Conservation (phyloP, 306 rosid genomes). For the Glycine latifolia region DNA sequence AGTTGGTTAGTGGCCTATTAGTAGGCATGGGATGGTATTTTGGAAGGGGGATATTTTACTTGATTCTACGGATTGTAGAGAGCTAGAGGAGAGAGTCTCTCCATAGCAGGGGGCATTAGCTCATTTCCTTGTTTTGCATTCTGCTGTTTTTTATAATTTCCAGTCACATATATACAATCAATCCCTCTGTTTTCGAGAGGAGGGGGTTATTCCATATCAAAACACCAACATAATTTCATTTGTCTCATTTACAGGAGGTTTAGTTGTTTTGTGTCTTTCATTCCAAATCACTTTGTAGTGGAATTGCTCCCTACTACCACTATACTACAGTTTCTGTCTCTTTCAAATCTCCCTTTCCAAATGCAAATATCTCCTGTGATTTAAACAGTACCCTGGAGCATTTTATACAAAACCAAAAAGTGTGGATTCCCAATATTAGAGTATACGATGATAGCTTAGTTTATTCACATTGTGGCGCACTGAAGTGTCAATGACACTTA, state of each 20-base stretch:
- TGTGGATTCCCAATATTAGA: neutral
- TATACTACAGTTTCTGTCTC: neutral
- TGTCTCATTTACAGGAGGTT: neutral
- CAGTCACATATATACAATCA: too few relatives aligned
- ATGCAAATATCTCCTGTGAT: neutral
- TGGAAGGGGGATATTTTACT: too few relatives aligned
- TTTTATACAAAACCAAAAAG: neutral
- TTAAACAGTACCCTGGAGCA: constrained; percentile 11
- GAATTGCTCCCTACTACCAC: constrained; percentile 11
- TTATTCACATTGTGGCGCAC: neutral
- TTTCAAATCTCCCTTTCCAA: neutral
- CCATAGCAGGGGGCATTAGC: too few relatives aligned
- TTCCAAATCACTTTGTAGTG: neutral
- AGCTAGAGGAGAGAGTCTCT: too few relatives aligned
- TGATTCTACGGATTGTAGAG: too few relatives aligned
- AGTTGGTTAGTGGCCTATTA: too few relatives aligned
- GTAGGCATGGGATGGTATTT: too few relatives aligned
- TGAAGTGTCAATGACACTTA: neutral
- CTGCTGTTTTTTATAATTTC: too few relatives aligned
- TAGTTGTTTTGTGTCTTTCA: constrained; percentile 21
- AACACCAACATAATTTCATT: neutral
- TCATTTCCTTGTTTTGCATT: too few relatives aligned
- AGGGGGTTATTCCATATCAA: too few relatives aligned
- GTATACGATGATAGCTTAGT: neutral
- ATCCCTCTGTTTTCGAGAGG: too few relatives aligned